Conservation (phyloP, 2,329 filamentous ascomycete species). For the Exophiala aquamarina region DNA sequence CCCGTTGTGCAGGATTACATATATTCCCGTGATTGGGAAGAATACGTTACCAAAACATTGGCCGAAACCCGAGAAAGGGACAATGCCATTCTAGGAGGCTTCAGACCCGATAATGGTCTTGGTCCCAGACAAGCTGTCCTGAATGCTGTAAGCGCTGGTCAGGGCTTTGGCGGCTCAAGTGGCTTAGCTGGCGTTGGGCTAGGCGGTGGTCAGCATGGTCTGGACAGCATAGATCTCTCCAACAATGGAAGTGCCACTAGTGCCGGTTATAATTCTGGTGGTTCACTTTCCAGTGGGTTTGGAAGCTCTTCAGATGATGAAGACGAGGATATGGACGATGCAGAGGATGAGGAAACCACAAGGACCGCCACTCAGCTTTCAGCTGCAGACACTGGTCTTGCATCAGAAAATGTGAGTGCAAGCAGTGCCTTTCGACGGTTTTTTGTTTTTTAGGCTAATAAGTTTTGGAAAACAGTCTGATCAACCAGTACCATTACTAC, state of each 20-base stretch:
- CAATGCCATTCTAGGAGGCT: slow-evolving; percentile 95
- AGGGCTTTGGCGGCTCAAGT: slow-evolving; percentile 61
- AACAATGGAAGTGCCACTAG: slow-evolving; percentile 67
- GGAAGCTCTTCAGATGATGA: slow-evolving; percentile 95
- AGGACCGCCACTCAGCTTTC: slow-evolving; percentile 20
- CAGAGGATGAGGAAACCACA: slow-evolving; percentile 23
- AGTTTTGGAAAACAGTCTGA: slow-evolving; percentile 31
- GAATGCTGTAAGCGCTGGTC: slow-evolving; percentile 58
- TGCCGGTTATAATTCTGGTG: slow-evolving; percentile 69
- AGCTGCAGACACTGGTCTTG: slow-evolving; percentile 30
- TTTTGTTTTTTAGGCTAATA: slow-evolving; percentile 51
- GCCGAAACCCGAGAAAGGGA: slow-evolving; percentile 93
- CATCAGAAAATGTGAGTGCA: slow-evolving; percentile 67
- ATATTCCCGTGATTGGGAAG: slow-evolving; percentile 85
- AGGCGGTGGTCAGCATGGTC: slow-evolving; percentile 59
- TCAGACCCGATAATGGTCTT: slow-evolving; percentile 85
- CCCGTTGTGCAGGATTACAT: slow-evolving; percentile 83
- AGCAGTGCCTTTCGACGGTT: slow-evolving; percentile 25
- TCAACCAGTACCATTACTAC: slow-evolving; percentile 44
- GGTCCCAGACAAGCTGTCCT: slow-evolving; percentile 71
- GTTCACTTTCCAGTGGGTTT: slow-evolving; percentile 82
- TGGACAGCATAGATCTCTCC: slow-evolving; percentile 66
- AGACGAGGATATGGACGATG: slow-evolving; percentile 85
- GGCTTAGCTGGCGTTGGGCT: slow-evolving; percentile 79
- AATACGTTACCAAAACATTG: slow-evolving; percentile 89